Conservation (phyloP, 1,284 basidiomycete genomes). For the Melampsora medusae region DNA sequence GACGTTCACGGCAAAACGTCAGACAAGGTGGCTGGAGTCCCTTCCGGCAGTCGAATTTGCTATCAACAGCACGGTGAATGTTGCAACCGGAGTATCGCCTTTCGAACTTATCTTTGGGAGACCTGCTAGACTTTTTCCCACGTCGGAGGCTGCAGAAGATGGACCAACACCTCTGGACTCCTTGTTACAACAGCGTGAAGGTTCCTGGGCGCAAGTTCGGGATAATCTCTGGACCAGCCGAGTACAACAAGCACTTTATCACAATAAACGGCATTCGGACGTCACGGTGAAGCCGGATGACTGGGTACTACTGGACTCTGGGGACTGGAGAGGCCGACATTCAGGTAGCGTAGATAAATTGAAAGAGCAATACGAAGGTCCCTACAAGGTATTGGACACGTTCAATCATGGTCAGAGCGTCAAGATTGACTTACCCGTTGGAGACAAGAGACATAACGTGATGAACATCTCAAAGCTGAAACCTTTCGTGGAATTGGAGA, state of each 20-base stretch:
- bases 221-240: slow-evolving; percentile 5
- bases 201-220: neutral
- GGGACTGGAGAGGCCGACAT: slow-evolving; percentile 1
- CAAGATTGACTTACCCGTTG: neutral
- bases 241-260: slow-evolving; percentile 7
- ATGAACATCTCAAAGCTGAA: slow-evolving; percentile 17
- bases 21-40: slow-evolving; percentile 44
- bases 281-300: neutral
- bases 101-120: slow-evolving; percentile 46
- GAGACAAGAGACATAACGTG: neutral
- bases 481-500: no score
- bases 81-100: slow-evolving; percentile 44
- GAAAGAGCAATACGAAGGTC: slow-evolving; percentile 4
- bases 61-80: slow-evolving; percentile 43
- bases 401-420: slow-evolving; percentile 24
- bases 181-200: neutral
- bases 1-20: slow-evolving; percentile 31
- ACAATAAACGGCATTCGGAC: neutral
- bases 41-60: slow-evolving; percentile 42
- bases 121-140: neutral
- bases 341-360: neutral
- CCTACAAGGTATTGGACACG: neutral
- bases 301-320: neutral
- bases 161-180: neutral
- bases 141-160: neutral